phyloP scores from a whole-genome alignment of 176 grass and related monocot genomes.

The Hordeum marinum region DNA sequence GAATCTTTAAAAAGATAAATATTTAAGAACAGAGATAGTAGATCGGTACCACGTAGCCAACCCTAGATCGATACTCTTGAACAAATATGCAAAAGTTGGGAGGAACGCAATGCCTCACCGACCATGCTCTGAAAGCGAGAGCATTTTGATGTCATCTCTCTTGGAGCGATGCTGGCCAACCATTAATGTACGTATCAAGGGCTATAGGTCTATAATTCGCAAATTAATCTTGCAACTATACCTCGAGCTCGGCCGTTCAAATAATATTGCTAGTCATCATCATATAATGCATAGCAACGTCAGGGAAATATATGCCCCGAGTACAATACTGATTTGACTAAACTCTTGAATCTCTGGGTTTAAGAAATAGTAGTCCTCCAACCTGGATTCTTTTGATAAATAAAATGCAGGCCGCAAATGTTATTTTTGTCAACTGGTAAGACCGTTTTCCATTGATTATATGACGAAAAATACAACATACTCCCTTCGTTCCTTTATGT shows the following conservation, averaged over 20 bases:
- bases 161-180: too few relatives aligned
- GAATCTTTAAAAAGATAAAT: too few relatives aligned
- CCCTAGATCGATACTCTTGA: slow-evolving; percentile 12
- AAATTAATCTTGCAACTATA: slow-evolving; percentile 10
- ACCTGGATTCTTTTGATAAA: too few relatives aligned
- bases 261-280: neutral
- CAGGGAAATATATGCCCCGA: neutral
- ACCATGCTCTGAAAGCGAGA: too few relatives aligned
- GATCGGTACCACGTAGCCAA: slow-evolving; percentile 22
- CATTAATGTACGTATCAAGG: neutral
- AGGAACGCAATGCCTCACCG: neutral
- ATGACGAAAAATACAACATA: too few relatives aligned
- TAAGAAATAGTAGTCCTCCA: neutral
- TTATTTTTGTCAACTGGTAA: neutral
- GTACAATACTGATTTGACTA: neutral
- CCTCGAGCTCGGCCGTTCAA: neutral
- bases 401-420: neutral
- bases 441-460: neutral
- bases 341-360: neutral
- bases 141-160: too few relatives aligned
- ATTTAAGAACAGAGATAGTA: too few relatives aligned
- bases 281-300: neutral
- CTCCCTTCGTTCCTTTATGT: too few relatives aligned
- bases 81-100: slow-evolving; percentile 2
- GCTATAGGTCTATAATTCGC: neutral